phyloP scores from a whole-genome alignment of 306 rosid genomes.

The Inga oerstediana region DNA sequence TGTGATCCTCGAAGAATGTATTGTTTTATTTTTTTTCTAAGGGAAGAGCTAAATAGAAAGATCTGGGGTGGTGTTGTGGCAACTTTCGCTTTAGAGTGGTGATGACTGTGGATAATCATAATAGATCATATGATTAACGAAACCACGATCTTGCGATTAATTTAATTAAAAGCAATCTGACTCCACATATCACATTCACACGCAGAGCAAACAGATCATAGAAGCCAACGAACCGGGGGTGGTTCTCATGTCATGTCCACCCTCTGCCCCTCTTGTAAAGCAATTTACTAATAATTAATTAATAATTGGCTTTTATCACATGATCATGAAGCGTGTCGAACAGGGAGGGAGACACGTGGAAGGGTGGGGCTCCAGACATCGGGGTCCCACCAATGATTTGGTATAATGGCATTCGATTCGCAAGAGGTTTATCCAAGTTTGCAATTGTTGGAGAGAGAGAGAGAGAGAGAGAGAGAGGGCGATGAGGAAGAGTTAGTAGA shows the following conservation, averaged over 20 bases:
- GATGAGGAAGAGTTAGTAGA: slow-evolving; percentile 22
- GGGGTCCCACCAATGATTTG: slow-evolving; percentile 82
- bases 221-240: slow-evolving; percentile 45
- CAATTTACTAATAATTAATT: background rate
- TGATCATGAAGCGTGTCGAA: slow-evolving; percentile 28
- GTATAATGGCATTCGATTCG: slow-evolving; percentile 83
- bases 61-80: slow-evolving; percentile 23
- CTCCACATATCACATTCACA: slow-evolving; percentile 31
- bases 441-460: slow-evolving; percentile 37
- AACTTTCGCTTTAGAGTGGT: slow-evolving; percentile 32
- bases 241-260: slow-evolving; percentile 56
- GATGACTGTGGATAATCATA: slow-evolving; percentile 43
- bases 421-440: slow-evolving; percentile 66
- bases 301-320: too few species aligned
- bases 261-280: slow-evolving; percentile 10
- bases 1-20: background rate
- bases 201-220: slow-evolving; percentile 35
- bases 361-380: slow-evolving; percentile 34
- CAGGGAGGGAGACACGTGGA: slow-evolving; percentile 35
- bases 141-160: slow-evolving; percentile 23
- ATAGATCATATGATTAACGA: slow-evolving; percentile 29
- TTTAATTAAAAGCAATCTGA: slow-evolving; percentile 29
- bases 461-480: background rate
- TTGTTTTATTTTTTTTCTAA: background rate
- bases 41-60: background rate